Base-by-base conservation (phyloP, 441 rosid species). In the Oxalis stricta region DNA sequence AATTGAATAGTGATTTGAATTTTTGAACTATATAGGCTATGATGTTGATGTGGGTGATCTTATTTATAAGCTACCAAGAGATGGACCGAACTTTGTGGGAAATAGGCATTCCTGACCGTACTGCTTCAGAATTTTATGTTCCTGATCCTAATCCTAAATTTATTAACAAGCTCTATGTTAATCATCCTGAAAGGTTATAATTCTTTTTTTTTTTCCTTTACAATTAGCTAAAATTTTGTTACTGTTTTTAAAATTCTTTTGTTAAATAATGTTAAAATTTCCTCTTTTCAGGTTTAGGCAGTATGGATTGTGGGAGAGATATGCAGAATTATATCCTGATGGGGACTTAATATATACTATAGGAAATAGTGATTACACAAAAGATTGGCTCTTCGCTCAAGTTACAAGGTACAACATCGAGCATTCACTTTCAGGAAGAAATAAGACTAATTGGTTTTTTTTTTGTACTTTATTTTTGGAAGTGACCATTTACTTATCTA, bases 11-110 rank as follows among this genome's bases (percentile, higher is more conserved):
- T 24, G 16, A 35, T 4, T 22, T 24, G 19, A 13, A 29, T 14
- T 7, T 28, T 33, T 4, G 4, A 16, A 11, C 29, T 5, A n/a
- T n/a, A 24, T n/a, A 80, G 89, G 79, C 19, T 36, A 41, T 32
- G 51, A 61, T 10, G 39, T 49, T 33, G 55, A 63, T 26, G 14
- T 72, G 44, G 84, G 76, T 0, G 71, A 64, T 16, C 46, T 80
- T 23, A 59, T 74, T 11, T 77, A 70, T 38, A 73, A 74, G 41
- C 80, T 82, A 16, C 85, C 82, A 2, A 56, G 89, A 64, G 59
- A 77, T 18, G 89, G 89, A 22, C 54, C 69, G 2, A n/a, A 79
- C 84, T 3, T 18, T 79, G 56, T 76, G 89, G 89, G 84, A 79
- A 53, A 76, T 80, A 2, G 89, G 84, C 34, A 44, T 69, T 46